Evolutionary conservation across 2,329 filamentous ascomycete species (phyloP), one percentile per base, ranked within the genome.

Genomic region (Alternaria hordeiaustralica): DNA sequence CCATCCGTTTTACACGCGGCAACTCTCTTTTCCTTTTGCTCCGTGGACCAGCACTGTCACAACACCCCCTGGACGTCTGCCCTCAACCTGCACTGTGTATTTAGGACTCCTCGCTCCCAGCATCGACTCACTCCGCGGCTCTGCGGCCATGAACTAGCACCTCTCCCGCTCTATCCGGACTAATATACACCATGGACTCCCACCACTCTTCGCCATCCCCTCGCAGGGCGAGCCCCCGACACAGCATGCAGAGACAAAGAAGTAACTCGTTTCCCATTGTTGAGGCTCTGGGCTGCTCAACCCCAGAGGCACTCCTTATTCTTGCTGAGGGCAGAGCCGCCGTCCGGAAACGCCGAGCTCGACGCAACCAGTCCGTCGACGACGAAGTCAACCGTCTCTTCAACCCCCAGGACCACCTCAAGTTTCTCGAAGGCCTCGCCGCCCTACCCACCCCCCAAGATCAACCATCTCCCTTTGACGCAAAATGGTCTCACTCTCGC

Each of bases 261-360:
- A 80, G 77, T 64, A 79, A 78, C 54, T 80, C 78, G 3, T 64
- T 79, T 12, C 77, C 78, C 10, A 73, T 79, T 28, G 65, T 76
- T 10, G 75, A 79, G 41, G 76, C 73, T 28, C 30, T 80, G 44
- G 76, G 77, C 49, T 79, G 76, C 60, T 78, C 78, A 9, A 78
- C 76, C 5, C 67, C 75, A 45, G 78, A 80, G 61, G 78, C 78
- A 50, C 68, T 74, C 49, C 63, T 80, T 23, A 73, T 80, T 46
- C 58, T 80, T 44, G 76, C 75, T 15, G 78, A 79, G 49, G 76
- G 77, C 28, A 73, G 70, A 58, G 78, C 78, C 45, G 78, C 77
- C 55, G 67, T 78, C 12, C 74, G 69, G 36, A 78, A 72, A 44
- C 75, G 78, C 44, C 71, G 66, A 46, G 67, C 65, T 46, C 72